Percentiles rank a stretch among this genome's conserved stretches.
phyloP scores from a whole-genome alignment of 208 protist species.

The Acanthamoeba healyi region DNA sequence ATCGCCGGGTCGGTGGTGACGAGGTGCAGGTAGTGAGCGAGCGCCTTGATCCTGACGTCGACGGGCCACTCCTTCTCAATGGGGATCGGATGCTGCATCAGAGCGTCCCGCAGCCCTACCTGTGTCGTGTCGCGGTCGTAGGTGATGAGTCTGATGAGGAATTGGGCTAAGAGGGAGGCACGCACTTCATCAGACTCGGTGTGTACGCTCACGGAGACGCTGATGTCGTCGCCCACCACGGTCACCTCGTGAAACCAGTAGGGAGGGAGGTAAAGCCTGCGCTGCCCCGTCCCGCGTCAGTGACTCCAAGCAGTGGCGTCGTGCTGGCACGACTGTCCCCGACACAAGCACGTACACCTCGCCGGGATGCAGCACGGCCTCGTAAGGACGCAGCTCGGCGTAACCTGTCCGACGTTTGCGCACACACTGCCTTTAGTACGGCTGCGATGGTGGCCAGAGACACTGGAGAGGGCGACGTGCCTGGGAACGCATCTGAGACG shows the following conservation, averaged over 20 bases:
- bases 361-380: slow-evolving; percentile 46
- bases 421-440: not conserved
- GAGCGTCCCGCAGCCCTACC: not conserved
- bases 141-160: not conserved
- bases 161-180: too few relatives aligned
- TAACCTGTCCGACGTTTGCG: not conserved
- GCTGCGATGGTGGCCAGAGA: not conserved
- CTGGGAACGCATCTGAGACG: not conserved
- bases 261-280: slow-evolving; percentile 42
- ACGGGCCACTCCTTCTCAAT: not conserved
- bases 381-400: not conserved
- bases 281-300: not conserved
- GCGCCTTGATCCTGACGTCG: slow-evolving; percentile 2
- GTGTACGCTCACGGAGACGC: slow-evolving; percentile 64
- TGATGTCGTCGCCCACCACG: slow-evolving; percentile 40
- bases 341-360: slow-evolving; percentile 31
- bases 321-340: not conserved
- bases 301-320: not conserved
- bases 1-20: not conserved
- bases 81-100: slow-evolving; percentile 32
- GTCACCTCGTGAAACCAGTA: slow-evolving; percentile 71
- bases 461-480: not conserved
- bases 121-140: not conserved
- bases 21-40: not conserved
- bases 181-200: slow-evolving; percentile 50